phyloP scores from a whole-genome alignment of 2,329 filamentous ascomycete genomes.

The Botrytis paeoniae region DNA sequence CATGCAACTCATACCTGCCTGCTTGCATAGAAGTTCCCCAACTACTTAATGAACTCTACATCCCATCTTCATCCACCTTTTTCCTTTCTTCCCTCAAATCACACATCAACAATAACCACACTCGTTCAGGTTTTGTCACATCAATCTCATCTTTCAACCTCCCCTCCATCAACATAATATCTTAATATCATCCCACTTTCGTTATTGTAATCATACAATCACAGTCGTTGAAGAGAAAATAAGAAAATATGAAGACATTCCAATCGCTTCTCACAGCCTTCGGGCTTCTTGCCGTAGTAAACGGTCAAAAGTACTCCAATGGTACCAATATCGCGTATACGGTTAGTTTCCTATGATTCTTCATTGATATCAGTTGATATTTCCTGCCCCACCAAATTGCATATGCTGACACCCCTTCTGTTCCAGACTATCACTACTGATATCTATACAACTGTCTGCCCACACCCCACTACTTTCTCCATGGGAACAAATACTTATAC shows the following conservation, averaged over 20 bases:
- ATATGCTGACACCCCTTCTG: not conserved
- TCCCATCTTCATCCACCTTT: not conserved
- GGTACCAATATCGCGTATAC: constrained; percentile 18
- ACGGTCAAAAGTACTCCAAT: constrained; percentile 13
- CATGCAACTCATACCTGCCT: constrained; percentile 6
- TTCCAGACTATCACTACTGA: constrained; percentile 33
- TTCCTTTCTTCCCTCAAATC: not conserved
- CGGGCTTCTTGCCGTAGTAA: constrained; percentile 18
- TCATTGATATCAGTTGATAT: not conserved
- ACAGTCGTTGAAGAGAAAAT: not conserved
- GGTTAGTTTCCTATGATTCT: not conserved
- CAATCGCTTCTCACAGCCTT: constrained; percentile 17
- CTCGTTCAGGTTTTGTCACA: constrained; percentile 16
- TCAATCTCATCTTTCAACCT: not conserved
- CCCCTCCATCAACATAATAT: constrained; percentile 5
- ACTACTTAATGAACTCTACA: constrained; percentile 3
- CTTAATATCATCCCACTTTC: constrained; percentile 13
- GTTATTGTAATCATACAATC: not conserved
- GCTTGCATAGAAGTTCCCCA: not conserved
- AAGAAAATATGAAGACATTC: constrained; percentile 20
- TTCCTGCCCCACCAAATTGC: not conserved
- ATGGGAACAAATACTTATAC: constrained; percentile 49
- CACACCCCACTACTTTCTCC: constrained; percentile 41
- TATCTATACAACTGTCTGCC: constrained; percentile 43
- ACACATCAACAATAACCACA: constrained; percentile 11